Conservation (phyloP, 1,284 basidiomycete genomes). For the Retiboletus flavoniger region DNA sequence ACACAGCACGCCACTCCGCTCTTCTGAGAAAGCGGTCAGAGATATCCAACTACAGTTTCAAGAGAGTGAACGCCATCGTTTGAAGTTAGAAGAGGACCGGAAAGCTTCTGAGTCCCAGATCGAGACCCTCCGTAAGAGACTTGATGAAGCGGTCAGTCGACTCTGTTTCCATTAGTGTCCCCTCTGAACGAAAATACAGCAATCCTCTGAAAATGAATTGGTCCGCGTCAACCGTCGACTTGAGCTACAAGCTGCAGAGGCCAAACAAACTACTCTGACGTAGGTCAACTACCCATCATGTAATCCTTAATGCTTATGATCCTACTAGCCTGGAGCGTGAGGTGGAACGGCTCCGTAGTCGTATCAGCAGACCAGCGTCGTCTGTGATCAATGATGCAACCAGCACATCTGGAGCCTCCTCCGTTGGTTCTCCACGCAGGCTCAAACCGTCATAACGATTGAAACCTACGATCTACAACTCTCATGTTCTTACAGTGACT, state of each 20-base stretch:
- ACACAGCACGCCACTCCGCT: conserved; percentile 47
- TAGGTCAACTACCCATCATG: conserved; percentile 36
- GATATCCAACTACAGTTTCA: conserved; percentile 54
- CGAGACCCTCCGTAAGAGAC: conserved; percentile 49
- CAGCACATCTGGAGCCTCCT: conserved; percentile 24
- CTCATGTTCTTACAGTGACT: neutral
- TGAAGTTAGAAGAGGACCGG: conserved; percentile 64
- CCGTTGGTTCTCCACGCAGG: conserved; percentile 36
- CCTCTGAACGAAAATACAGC: conserved; percentile 42
- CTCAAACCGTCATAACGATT: conserved; percentile 23
- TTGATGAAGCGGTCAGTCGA: conserved; percentile 52
- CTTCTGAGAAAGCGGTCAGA: conserved; percentile 51
- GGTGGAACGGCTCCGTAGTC: conserved; percentile 65
- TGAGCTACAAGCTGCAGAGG: conserved; percentile 72
- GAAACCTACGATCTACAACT: neutral
- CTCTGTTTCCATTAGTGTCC: neutral
- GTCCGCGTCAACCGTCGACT: conserved; percentile 71
- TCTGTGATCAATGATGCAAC: conserved; percentile 29
- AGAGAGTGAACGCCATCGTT: conserved; percentile 61
- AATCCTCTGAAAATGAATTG: conserved; percentile 66
- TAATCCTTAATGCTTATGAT: conserved; percentile 8
- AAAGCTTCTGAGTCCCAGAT: conserved; percentile 59
- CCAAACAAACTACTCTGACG: conserved; percentile 69
- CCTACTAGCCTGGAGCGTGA: conserved; percentile 60
- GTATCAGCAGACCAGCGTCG: conserved; percentile 52